Base-by-base conservation (phyloP, 2,329 filamentous ascomycete genomes). In the Colletotrichum eleusines region DNA sequence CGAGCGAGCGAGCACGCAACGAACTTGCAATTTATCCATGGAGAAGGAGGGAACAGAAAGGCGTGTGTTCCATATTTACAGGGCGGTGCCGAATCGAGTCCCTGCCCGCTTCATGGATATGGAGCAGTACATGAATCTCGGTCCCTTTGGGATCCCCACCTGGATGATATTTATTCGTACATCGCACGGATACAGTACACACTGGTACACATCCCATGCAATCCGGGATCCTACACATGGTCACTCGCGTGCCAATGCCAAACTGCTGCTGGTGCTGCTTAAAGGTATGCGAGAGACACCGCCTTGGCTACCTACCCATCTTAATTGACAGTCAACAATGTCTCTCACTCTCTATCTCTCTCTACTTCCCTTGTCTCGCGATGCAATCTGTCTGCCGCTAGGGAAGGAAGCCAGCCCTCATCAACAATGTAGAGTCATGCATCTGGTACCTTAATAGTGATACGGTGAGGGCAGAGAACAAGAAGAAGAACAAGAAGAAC, bases 11-110 rank as follows among this genome's bases (percentile, higher is more conserved):
- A 35, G 53, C 33, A 38, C 20, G 23, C 35, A 57, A 40, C 23
- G 46, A 12, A 42, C 18, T 38, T 20, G 55, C 28, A n/a, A n/a
- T 57, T 40, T 3, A 23, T 31, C 40, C 31, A 26, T 62, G 59
- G n/a, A 51, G 31, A 51, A 14, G 58, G 58, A 31, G 26, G 51
- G 50, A 12, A 44, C 38, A 51, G 61, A 18, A 26, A 44, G 35
- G 35, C 60, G 54, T 53, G 23, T 54, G 48, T 53, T 54, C 50
- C 50, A 40, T 46, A 28, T 44, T 46, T 35, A 18, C 35, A 57
- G 38, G 38, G 50, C 50, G 26, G 26, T 18, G 51, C 44, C 48
- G 35, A 55, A 63, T 51, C n/a, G 9, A 63, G 38, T 46, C 54
- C 50, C 28, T 55, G 54, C 23, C 61, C 38, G 26, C 51, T 11